phyloP scores from a whole-genome alignment of 2,329 filamentous ascomycete species.

The Massarina eburnea region DNA sequence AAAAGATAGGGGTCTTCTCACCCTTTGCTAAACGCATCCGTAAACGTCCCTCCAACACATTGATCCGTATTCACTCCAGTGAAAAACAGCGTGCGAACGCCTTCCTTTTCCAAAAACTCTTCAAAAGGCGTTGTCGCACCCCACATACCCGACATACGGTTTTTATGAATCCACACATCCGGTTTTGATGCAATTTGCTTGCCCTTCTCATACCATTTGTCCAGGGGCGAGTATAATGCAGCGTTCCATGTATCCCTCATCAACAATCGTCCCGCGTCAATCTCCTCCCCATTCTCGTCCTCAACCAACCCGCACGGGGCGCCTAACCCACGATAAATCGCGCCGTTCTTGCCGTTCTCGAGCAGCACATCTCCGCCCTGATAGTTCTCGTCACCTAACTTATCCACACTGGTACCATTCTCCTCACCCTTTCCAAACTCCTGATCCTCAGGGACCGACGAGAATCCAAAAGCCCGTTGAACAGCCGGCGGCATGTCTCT shows the following conservation, averaged over 20 bases:
- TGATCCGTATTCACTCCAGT: slow-evolving; percentile 49
- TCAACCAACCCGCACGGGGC: slow-evolving; percentile 22
- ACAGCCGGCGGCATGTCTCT: slow-evolving; percentile 42
- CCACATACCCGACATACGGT: slow-evolving; percentile 47
- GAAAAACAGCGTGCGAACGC: slow-evolving; percentile 45
- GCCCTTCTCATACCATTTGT: slow-evolving; percentile 30
- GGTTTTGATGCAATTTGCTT: slow-evolving; percentile 10
- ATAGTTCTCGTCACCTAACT: slow-evolving; percentile 24
- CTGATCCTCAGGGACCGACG: slow-evolving; percentile 18
- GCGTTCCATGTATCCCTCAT: slow-evolving; percentile 47
- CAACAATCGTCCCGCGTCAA: slow-evolving; percentile 40
- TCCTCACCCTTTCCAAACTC: slow-evolving; percentile 6
- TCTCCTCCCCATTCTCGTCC: slow-evolving; percentile 21
- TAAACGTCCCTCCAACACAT: slow-evolving; percentile 46
- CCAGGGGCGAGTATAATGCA: slow-evolving; percentile 43
- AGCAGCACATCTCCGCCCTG: slow-evolving; percentile 12
- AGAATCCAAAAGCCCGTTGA: slow-evolving; percentile 42
- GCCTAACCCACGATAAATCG: slow-evolving; percentile 39
- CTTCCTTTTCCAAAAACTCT: slow-evolving; percentile 41
- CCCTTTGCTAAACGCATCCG: slow-evolving; percentile 43
- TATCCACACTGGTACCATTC: slow-evolving; percentile 31
- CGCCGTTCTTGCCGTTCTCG: slow-evolving; percentile 12
- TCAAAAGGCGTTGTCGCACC: slow-evolving; percentile 37
- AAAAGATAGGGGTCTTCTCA: no score
- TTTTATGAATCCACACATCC: slow-evolving; percentile 43